These are phyloP conservation scores for Sedum album DNA, from an alignment of 164 flowering plant species.

Conservation along the genomic window DNA sequence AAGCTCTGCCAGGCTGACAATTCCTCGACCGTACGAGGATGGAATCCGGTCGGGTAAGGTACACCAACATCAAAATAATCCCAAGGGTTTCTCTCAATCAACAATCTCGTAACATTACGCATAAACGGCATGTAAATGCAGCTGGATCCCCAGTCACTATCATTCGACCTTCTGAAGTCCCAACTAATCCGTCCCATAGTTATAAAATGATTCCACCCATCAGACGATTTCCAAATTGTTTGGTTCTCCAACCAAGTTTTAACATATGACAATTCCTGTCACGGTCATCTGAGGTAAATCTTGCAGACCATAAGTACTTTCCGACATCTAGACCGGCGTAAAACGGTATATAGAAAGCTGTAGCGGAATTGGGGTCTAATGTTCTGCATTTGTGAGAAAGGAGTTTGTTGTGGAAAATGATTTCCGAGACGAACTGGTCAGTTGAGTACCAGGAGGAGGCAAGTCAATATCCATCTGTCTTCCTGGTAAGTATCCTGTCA, in stretches of 20 bases:
- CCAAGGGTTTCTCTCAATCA: constrained; percentile 80
- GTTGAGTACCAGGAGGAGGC: constrained; percentile 60
- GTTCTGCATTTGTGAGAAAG: constrained; percentile 62
- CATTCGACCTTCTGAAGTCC: constrained; percentile 86
- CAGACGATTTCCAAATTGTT: constrained; percentile 37
- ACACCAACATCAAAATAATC: constrained; percentile 86
- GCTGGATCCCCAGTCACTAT: constrained; percentile 82
- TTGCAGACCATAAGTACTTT: constrained; percentile 45
- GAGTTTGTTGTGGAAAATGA: constrained; percentile 61
- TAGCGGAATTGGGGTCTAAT: constrained; percentile 46
- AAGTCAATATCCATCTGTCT: constrained; percentile 19
- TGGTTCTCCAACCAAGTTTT: constrained; percentile 57
- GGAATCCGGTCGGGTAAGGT: constrained; percentile 95
- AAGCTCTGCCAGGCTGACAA: constrained; percentile 54
- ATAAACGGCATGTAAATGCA: constrained; percentile 57
- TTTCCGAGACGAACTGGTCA: constrained; percentile 73
- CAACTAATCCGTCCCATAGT: constrained; percentile 76
- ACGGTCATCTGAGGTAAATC: constrained; percentile 32
- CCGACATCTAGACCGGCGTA: constrained; percentile 85
- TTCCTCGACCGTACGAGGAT: constrained; percentile 58
- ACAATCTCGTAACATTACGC: constrained; percentile 70
- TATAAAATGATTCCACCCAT: constrained; percentile 88
- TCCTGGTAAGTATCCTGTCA: constrained; percentile 39
- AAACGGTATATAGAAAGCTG: constrained; percentile 80
- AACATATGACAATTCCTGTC: constrained; percentile 48